A percentile compares a stretch with the other conserved stretches of the same genome.
phyloP scores from a whole-genome alignment of 805 yeast species.

The Pichia nakasei region DNA sequence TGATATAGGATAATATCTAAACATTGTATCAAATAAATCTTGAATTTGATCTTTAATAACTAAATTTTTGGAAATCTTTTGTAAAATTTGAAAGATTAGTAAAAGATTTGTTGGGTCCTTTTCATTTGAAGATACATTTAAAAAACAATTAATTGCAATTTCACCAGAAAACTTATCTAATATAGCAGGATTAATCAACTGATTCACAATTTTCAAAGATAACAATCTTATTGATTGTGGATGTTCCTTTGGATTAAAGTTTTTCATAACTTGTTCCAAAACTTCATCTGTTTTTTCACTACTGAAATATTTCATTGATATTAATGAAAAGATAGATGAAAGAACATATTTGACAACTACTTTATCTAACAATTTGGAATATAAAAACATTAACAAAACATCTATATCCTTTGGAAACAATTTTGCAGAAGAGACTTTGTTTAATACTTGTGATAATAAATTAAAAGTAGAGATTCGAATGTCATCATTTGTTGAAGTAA shows the following conservation, averaged over 20 bases:
- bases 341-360: conserved; percentile 44
- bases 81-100: conserved; percentile 53
- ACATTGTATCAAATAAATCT: conserved; percentile 77
- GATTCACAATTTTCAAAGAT: conserved; percentile 43
- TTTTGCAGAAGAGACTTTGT: conserved; percentile 17
- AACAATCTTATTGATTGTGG: conserved; percentile 55
- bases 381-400: conserved; percentile 48
- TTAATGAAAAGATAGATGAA: conserved; percentile 43
- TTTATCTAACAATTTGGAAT: conserved; percentile 61
- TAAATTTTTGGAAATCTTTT: conserved; percentile 34
- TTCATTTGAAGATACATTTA: conserved; percentile 73
- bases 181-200: conserved; percentile 25
- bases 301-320: conserved; percentile 41
- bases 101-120: conserved; percentile 89
- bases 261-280: conserved; percentile 27
- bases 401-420: conserved; percentile 36
- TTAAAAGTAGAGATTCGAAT: conserved; percentile 33
- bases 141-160: conserved; percentile 44
- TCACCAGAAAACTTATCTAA: conserved; percentile 26
- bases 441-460: conserved; percentile 33
- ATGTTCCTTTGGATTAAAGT: conserved; percentile 48
- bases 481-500: conserved; percentile 39
- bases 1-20: conserved; percentile 95
- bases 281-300: conserved; percentile 30
- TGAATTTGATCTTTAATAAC: conserved; percentile 38